Base-by-base conservation (phyloP, 2,329 filamentous ascomycete species). In the Chrysosporium keratinophilum region DNA sequence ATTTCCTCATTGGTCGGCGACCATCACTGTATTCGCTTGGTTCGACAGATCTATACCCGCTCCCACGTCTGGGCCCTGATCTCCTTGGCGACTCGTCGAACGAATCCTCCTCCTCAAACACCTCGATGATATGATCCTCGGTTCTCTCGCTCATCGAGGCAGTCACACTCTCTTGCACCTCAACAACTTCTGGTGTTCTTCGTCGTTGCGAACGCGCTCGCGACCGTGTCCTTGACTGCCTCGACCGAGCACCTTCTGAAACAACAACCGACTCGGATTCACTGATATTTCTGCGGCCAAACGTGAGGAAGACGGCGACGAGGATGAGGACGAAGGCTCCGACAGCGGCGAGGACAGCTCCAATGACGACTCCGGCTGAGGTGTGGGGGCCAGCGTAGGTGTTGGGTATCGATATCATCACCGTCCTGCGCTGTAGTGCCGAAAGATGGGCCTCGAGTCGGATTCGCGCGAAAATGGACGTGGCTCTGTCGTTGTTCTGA, bases 281-380 rank as follows among this genome's bases (percentile, higher is more conserved):
- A 11, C 19, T 50, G 9, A 50, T 23, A n/a, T 17, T 57, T 50
- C 69, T 70, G 31, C 74, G 69, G 56, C 75, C 74, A 31, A 78
- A 65, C n/a, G 69, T 70, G 1, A 73, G 70, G 63, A 78, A 79
- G 54, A 80, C 58, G 11, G 80, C 61, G 64, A 76, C 75, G 31
- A 81, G 66, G 11, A 80, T 57, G 34, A 82, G 67, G 33, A 81
- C 63, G 63, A 81, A 77, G 50, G 73, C 79, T 28, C 67, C 71
- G 46, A 77, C 67, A 55, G 63, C 61, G 65, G 74, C 59, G 62
- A 78, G 64, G 57, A 71, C 76, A 55, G 84, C 83, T 52, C 81
- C 82, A 9, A 75, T 79, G 1, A 84, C 76, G 39, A 76, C 75
- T 52, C 78, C 81, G 0, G 80, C 80, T 5, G 79, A 76, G 23